Evolutionary conservation across 2,329 filamentous ascomycete species (phyloP).

Genomic region (Pseudogymnoascus sp.): DNA sequence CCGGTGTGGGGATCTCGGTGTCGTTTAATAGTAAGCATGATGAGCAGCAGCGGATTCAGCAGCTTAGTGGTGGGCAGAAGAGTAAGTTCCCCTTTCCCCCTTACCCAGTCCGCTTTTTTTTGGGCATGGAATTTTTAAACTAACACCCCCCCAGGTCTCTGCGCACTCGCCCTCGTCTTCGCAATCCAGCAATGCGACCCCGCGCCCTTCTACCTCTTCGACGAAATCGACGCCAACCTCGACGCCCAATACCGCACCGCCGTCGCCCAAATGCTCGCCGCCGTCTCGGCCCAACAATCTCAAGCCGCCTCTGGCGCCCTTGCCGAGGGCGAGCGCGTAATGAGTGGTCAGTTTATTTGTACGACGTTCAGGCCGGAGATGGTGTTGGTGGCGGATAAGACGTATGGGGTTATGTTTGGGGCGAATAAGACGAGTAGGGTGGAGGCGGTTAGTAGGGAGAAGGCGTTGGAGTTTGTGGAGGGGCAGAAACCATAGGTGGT

Average conservation of each 20-base stretch:
- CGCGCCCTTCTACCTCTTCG: conserved; percentile 97
- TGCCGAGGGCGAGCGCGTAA: conserved; percentile 29
- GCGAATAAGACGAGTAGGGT: conserved; percentile 91
- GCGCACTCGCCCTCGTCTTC: conserved; percentile 94
- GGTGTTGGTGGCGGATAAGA: conserved; percentile 89
- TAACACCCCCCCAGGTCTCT: conserved; percentile 55
- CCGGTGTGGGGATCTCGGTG: conserved; percentile 90
- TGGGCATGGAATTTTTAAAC: not conserved
- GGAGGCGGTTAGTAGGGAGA: conserved; percentile 77
- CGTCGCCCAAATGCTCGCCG: conserved; percentile 79
- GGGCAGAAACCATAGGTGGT: conserved; percentile 46
- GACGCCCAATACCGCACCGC: conserved; percentile 97
- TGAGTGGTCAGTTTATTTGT: conserved; percentile 82
- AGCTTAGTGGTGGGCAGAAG: conserved; percentile 95
- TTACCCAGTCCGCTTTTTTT: not conserved
- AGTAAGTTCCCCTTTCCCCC: conserved; percentile 47
- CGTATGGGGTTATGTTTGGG: conserved; percentile 88
- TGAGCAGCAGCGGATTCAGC: conserved; percentile 95
- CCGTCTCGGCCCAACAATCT: conserved; percentile 58
- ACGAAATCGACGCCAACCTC: conserved; percentile 96
- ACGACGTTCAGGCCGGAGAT: conserved; percentile 98
- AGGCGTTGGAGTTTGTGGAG: conserved; percentile 89
- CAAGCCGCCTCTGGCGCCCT: conserved; percentile 40
- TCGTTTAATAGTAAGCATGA: conserved; percentile 99
- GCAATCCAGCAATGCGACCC: conserved; percentile 98